Base-by-base conservation (phyloP, 495 filamentous ascomycete genomes). In the Durotheca rogersii region DNA sequence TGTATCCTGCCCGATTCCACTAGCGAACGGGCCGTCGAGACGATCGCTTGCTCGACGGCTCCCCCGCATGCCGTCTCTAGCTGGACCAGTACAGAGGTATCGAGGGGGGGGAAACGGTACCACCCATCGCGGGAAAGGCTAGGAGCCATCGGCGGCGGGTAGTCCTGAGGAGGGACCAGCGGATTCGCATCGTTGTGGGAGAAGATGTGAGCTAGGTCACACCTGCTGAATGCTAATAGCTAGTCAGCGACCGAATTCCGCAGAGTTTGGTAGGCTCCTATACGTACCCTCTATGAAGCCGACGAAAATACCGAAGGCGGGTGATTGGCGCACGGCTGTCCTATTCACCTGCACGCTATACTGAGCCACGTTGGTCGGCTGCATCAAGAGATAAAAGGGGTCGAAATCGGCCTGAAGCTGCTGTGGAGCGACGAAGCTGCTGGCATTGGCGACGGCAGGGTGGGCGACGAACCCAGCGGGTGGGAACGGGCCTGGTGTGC, bases 271-370 rank as follows among this genome's bases (percentile, higher is more conserved):
- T n/a, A n/a, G n/a, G n/a, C n/a, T n/a, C n/a, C n/a, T n/a, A n/a
- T 7, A 45, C 54, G 1, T 41, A 58, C 50, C 19, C 10, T 53
- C 31, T 37, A 59, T 34, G 17, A 59, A 59, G n/a, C 25, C 33
- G 15, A 29, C 46, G 16, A 59, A 49, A n/a, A 37, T 12, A 6
- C 21, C 11, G 20, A 50, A 51, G 5, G 56, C 29, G 0, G 17
- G 16, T 2, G 49, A 33, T 4, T 35, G 45, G 6, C 34, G 18
- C 14, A 51, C 10, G 1, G 41, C 25, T 2, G 12, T 9, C 10
- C 16, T 10, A 20, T 14, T 14, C n/a, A 27, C 19, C 18, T 39
- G 35, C 7, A 12, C 11, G 4, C 21, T 45, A 7, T 11, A n/a
- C 9, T 29, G 34, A 2, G n/a, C 25, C 19, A 45, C 46, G 10